Conservation (phyloP, 163 green algal species). For the Chlamydomonas reinhardtii region DNA sequence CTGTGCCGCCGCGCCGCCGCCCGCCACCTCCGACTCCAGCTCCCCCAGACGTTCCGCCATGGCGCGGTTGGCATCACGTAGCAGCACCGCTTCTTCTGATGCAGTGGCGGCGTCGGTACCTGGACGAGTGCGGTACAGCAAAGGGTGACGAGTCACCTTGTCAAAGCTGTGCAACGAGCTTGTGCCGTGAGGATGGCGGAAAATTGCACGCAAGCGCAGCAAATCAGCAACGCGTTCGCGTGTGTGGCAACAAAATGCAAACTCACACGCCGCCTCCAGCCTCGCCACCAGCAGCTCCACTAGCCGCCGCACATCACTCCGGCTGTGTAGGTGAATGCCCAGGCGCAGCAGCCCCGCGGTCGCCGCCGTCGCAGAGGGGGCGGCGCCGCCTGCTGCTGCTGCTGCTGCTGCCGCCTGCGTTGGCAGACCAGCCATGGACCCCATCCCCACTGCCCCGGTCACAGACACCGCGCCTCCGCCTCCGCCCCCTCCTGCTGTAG, state of each 20-base stretch:
- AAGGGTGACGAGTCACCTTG: too few relatives aligned
- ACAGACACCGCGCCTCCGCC: too few relatives aligned
- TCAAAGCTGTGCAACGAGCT: too few relatives aligned
- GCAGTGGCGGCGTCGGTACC: slow-evolving; percentile 55
- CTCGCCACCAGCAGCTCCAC: slow-evolving; percentile 59
- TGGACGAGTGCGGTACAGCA: too few relatives aligned
- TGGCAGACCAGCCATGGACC: not conserved
- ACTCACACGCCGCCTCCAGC: slow-evolving; percentile 36
- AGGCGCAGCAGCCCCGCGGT: slow-evolving; percentile 43
- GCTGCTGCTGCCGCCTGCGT: not conserved
- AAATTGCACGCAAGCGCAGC: too few relatives aligned
- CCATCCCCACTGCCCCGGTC: not conserved
- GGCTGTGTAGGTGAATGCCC: slow-evolving; percentile 57
- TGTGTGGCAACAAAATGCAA: too few relatives aligned
- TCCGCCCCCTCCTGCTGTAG: too few relatives aligned
- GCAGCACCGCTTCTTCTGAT: slow-evolving; percentile 47
- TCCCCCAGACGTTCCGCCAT: slow-evolving; percentile 56
- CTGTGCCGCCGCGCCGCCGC: not conserved
- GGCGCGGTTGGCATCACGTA: slow-evolving; percentile 49
- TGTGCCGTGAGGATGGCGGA: too few relatives aligned
- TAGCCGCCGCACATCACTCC: slow-evolving; percentile 61
- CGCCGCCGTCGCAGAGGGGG: not conserved
- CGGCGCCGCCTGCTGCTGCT: not conserved
- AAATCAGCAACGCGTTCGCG: too few relatives aligned
- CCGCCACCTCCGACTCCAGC: slow-evolving; percentile 45